Percentiles rank a stretch among this genome's conserved stretches.
These are phyloP conservation scores for Exsudoporus floridanus DNA, from an alignment of 1,284 basidiomycete species.

Conservation along the genomic window DNA sequence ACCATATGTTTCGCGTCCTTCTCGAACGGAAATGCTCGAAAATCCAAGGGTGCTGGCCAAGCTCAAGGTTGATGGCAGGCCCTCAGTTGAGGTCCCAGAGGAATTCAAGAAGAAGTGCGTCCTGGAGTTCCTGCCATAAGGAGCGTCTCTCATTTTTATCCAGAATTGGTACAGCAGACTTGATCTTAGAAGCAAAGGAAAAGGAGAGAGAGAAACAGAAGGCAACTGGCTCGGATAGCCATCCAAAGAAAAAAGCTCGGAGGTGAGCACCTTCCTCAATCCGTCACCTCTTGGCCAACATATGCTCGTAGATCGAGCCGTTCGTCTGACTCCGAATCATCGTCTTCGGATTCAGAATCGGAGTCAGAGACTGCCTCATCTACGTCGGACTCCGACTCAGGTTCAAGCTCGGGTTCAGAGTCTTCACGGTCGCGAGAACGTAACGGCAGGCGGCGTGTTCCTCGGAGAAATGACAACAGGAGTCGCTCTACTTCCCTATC, in stretches of 20 bases:
- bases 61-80: conserved; percentile 62
- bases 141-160: conserved; percentile 10
- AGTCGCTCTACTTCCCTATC: conserved; percentile 27
- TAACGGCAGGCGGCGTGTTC: conserved; percentile 44
- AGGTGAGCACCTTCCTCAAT: conserved; percentile 41
- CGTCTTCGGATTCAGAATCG: conserved; percentile 42
- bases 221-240: conserved; percentile 34
- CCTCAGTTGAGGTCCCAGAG: conserved; percentile 74
- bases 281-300: not conserved
- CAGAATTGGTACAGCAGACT: conserved; percentile 70
- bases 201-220: conserved; percentile 58
- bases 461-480: conserved; percentile 31
- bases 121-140: not conserved
- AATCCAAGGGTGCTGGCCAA: conserved; percentile 66
- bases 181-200: conserved; percentile 71
- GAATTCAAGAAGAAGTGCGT: conserved; percentile 77
- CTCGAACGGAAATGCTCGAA: conserved; percentile 73
- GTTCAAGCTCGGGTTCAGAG: conserved; percentile 23
- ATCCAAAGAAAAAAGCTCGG: conserved; percentile 50
- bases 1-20: conserved; percentile 75
- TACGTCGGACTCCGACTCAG: conserved; percentile 41
- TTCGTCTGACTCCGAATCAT: conserved; percentile 31
- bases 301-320: conserved; percentile 20
- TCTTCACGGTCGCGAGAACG: conserved; percentile 48
- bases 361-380: conserved; percentile 39